A percentile compares a stretch with the other conserved stretches of the same genome.
Conservation (phyloP, 2,329 filamentous ascomycete species). For the Trichoderma atrobrunneum region DNA sequence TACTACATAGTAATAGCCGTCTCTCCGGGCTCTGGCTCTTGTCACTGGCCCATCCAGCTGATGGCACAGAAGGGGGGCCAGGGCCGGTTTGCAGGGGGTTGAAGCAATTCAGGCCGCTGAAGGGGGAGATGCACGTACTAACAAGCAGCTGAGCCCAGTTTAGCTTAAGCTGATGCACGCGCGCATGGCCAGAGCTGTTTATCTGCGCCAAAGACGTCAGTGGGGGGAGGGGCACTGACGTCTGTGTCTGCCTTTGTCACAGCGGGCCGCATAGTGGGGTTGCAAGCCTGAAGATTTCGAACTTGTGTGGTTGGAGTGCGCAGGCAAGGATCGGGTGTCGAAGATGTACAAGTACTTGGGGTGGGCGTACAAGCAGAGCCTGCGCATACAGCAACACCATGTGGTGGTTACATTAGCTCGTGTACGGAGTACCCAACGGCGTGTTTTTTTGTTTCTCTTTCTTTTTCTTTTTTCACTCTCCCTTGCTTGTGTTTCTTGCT, state of each 20-base stretch:
- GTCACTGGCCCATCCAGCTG: neutral
- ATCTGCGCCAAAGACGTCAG: constrained; percentile 13
- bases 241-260: constrained; percentile 17
- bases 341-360: neutral
- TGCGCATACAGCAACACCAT: neutral
- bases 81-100: neutral
- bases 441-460: neutral
- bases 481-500: neutral
- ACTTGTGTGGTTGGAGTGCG: neutral
- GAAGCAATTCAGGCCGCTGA: neutral
- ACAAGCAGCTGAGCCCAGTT: neutral
- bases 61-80: neutral
- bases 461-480: neutral
- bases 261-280: constrained; percentile 19
- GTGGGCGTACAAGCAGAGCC: neutral
- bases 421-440: neutral
- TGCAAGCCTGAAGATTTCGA: constrained; percentile 15
- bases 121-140: neutral
- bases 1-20: neutral
- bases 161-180: constrained; percentile 6
- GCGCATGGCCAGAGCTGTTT: neutral
- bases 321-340: no score
- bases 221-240: constrained; percentile 16
- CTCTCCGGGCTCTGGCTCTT: neutral
- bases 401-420: neutral